Evolutionary conservation across 345 rosid species (phyloP), one percentile per base, ranked within the genome.

Genomic region (Populus ilicifolia): DNA sequence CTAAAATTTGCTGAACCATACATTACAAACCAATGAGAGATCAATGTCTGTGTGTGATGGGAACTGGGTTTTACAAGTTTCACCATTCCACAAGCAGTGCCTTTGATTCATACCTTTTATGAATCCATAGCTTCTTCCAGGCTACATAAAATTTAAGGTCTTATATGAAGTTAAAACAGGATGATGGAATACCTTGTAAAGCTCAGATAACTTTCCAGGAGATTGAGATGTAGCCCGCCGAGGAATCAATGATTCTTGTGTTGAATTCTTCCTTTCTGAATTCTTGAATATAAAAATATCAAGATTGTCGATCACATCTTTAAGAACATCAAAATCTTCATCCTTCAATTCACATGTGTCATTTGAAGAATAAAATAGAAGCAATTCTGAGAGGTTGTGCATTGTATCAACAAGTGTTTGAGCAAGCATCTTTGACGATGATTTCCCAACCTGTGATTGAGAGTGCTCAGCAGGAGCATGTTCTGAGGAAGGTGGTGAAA

Each of bases 371-470:
- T 90, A 86, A 86, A 72, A 80, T 59, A 87, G 84, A 78, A 95
- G 92, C 84, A 90, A 73, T 82, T 91, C 93, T 75, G 99, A 92
- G 70, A 95, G 82, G 80, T 85, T 86, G 80, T 81, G 88, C 90
- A 90, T 79, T 50, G 94, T 84, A 76, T 82, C 80, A 80, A 91
- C 81, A 67, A 92, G 80, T 21, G 76, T 69, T 16, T 44, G 81
- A 50, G 82, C 81, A 83, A 83, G 73, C 30, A 76, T 73, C 80
- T 79, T 83, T 25, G 86, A 79, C 27, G 72, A 70, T 65, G 81
- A 63, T 52, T 77, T 78, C 72, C 78, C 80, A 36, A 67, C 77
- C 67, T 35, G 52, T 64, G 79, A 76, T 52, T 80, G 59, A 41
- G 67, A 70, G 74, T 69, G 74, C 79, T 76, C 71, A 5, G 83